phyloP scores from a whole-genome alignment of 2,329 filamentous ascomycete genomes.

The Penicillium sp. region DNA sequence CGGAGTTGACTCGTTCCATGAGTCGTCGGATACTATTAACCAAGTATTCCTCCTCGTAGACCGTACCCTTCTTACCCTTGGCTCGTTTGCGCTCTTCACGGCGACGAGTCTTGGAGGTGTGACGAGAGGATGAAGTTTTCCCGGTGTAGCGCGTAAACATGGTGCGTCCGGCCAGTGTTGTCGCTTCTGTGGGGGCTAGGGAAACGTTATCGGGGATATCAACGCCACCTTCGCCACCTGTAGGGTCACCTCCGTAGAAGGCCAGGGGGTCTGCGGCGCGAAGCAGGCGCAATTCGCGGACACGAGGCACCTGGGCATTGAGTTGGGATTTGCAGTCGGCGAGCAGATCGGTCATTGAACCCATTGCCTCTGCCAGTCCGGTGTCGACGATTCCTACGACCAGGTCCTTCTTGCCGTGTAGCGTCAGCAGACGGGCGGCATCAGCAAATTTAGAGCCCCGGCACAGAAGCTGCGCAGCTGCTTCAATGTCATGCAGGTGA shows the following conservation, averaged over 20 bases:
- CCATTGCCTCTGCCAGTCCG: slow-evolving; percentile 77
- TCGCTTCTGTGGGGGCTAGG: slow-evolving; percentile 79
- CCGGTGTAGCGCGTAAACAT: slow-evolving; percentile 93
- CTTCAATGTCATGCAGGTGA: slow-evolving; percentile 71
- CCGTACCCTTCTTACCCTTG: slow-evolving; percentile 89
- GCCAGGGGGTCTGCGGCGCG: slow-evolving; percentile 82
- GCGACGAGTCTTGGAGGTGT: slow-evolving; percentile 82
- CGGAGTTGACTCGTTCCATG: slow-evolving; percentile 75
- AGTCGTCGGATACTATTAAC: slow-evolving; percentile 82
- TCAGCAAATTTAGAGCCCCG: slow-evolving; percentile 85
- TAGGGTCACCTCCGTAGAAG: slow-evolving; percentile 79
- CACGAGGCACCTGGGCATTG: slow-evolving; percentile 78
- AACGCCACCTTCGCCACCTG: slow-evolving; percentile 52
- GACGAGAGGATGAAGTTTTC: slow-evolving; percentile 55
- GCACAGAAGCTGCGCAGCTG: slow-evolving; percentile 76
- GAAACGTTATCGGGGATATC: slow-evolving; percentile 92
- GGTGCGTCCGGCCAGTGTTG: slow-evolving; percentile 73
- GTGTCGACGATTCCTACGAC: slow-evolving; percentile 71
- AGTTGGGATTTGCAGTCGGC: slow-evolving; percentile 90
- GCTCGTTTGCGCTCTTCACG: slow-evolving; percentile 95
- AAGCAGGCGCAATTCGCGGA: slow-evolving; percentile 76
- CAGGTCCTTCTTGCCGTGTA: slow-evolving; percentile 61
- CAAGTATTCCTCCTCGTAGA: slow-evolving; percentile 97
- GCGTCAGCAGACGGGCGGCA: slow-evolving; percentile 74
- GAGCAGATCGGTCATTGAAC: slow-evolving; percentile 82